These are phyloP conservation scores for Saitoella complicata DNA, from an alignment of 805 yeast genomes.

Conservation along the genomic window DNA sequence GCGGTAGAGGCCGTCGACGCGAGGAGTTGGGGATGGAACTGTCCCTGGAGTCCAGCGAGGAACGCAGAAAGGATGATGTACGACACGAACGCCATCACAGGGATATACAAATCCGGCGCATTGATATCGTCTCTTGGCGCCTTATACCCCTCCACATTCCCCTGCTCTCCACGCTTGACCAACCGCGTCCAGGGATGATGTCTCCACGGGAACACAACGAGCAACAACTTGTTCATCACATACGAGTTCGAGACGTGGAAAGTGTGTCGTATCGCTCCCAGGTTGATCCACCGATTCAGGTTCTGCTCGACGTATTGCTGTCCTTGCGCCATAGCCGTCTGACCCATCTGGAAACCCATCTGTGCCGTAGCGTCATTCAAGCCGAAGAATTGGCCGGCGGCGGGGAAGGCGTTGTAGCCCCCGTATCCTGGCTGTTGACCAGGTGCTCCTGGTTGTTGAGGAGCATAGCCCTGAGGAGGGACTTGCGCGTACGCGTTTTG, in stretches of 20 bases:
- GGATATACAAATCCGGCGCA: constrained; percentile 93
- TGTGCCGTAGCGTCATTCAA: constrained; percentile 58
- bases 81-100: constrained; percentile 82
- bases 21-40: constrained; percentile 82
- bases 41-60: constrained; percentile 70
- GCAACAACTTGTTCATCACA: constrained; percentile 53
- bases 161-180: constrained; percentile 23
- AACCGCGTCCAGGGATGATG: constrained; percentile 30
- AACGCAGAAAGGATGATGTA: constrained; percentile 73
- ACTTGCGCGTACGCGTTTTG: constrained; percentile 9
- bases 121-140: constrained; percentile 77
- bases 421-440: constrained; percentile 7
- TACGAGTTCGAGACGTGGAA: constrained; percentile 85
- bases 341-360: constrained; percentile 78
- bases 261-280: constrained; percentile 49
- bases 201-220: constrained; percentile 73
- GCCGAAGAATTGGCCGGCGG: constrained; percentile 26
- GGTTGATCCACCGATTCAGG: constrained; percentile 32
- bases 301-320: constrained; percentile 66
- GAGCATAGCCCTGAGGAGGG: constrained; percentile 9
- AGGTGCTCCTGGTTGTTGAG: not conserved
- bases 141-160: constrained; percentile 34
- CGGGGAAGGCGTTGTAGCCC: constrained; percentile 6
- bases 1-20: constrained; percentile 80
- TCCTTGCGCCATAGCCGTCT: constrained; percentile 66